Conservation (phyloP, 202 grass and related monocot genomes). For the Dendrocalamus latiflorus region DNA sequence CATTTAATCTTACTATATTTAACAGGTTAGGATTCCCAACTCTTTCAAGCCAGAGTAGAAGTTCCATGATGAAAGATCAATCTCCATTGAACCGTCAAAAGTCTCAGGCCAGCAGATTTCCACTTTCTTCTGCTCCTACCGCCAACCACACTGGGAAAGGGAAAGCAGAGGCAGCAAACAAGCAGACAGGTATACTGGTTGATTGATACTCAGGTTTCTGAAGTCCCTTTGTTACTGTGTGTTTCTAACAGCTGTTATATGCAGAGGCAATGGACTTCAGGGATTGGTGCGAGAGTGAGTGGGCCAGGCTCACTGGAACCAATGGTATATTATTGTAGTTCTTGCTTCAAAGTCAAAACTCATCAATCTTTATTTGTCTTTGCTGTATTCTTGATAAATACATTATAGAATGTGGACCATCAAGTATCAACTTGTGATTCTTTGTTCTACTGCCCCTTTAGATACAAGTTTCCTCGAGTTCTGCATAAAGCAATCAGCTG, state of each 20-base stretch:
- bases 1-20: slow-evolving; percentile 2
- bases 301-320: slow-evolving; percentile 76
- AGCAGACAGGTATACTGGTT: slow-evolving; percentile 43
- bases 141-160: slow-evolving; percentile 43
- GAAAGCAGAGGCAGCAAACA: slow-evolving; percentile 45
- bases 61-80: slow-evolving; percentile 46
- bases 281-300: slow-evolving; percentile 78
- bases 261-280: slow-evolving; percentile 93
- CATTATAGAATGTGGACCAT: neutral
- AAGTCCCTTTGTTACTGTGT: neutral
- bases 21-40: slow-evolving; percentile 67
- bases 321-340: slow-evolving; percentile 44
- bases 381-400: neutral
- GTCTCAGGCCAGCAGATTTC: slow-evolving; percentile 38
- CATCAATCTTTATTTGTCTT: neutral
- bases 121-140: slow-evolving; percentile 32
- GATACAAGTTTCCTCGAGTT: slow-evolving; percentile 91
- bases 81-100: slow-evolving; percentile 54
- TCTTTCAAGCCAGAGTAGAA: slow-evolving; percentile 49
- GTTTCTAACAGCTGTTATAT: slow-evolving; percentile 31
- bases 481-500: slow-evolving; percentile 77
- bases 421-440: slow-evolving; percentile 12
- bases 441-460: slow-evolving; percentile 9
- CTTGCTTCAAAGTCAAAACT: slow-evolving; percentile 19
- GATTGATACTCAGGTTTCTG: slow-evolving; percentile 13